Base-by-base conservation (phyloP, 1,139 yeast genomes). In the Pichia sp. region DNA sequence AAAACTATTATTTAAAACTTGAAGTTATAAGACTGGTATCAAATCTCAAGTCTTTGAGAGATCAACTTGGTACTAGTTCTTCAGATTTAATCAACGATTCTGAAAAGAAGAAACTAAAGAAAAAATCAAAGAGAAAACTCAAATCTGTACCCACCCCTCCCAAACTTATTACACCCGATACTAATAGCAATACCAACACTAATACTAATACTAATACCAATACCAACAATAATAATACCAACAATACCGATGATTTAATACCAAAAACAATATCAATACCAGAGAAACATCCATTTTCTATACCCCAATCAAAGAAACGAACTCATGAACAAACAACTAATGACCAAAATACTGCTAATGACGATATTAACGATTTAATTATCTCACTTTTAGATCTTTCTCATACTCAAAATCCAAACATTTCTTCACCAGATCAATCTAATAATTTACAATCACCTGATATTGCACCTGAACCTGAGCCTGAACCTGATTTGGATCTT, bases 11-110 rank as follows among this genome's bases (percentile, higher is more conserved):
- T 38, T 45, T 61, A 28, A 61, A 61, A 46, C 40, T 61, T 25
- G 60, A 61, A 46, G 64, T 61, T 10, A 60, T 61, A 30, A 54
- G 53, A 40, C 47, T 61, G 15, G 64, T 61, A 4, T 56, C 64
- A 10, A 61, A 56, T 44, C 48, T 61, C 43, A 60, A 59, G 41
- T 44, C 43, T 23, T 40, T 60, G 32, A 53, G 56, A 33, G 49
- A 45, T 30, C 56, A 55, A 23, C 11, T 10, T 4, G 17, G 17
- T 18, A 17, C 22, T 9, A 18, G 4, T 4, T 5, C 11, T 3
- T 7, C 35, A 4, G 21, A 32, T 4, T 11, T 26, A 21, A 19
- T 14, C 2, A n/a, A 20, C 11, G 21, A 32, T 14, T 5, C 11
- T 5, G 21, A 32, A 2, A 20, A 12, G 17, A 32, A 32, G 15